Evolutionary conservation across 2,329 filamentous ascomycete genomes (phyloP), one percentile per base, ranked within the genome.

Genomic region (Xylaria arbuscula): DNA sequence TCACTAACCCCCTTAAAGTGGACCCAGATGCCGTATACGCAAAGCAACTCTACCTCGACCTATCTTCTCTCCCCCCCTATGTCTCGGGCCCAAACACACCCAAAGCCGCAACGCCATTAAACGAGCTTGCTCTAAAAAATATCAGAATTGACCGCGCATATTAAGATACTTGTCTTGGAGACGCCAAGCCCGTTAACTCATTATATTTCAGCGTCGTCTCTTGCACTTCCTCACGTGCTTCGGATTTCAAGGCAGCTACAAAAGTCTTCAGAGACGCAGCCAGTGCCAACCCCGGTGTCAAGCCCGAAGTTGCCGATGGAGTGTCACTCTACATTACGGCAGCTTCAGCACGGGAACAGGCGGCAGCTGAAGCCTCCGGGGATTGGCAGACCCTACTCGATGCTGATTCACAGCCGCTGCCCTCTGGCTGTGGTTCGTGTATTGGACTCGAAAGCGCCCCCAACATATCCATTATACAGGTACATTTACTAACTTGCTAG

Each of bases 311-410:
- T 66, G 90, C 93, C 0, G 83, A 88, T 0, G 89, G 91, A 22
- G 93, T 98, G 45, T 86, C 94, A 62, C 90, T 98, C 76, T 98
- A 98, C 80, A 92, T 98, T 69, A 92, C 94, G 0, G 94, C 95
- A 0, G 95, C 95, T 0, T 98, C 94, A 0, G 76, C 88, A 0
- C 84, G 87, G 0, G 94, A 98, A 78, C 94, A 98, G 9, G 19
- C 13, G 40, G 7, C n/a, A 17, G 40, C 40, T 7, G 38, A 40
- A 40, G 8, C 10, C 8, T 40, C 38, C 15, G 38, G 38, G 15
- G 38, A 40, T 13, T 40, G 38, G 38, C 38, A 13, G 3, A 13
- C 15, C 11, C 38, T 40, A 13, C 38, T 40, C 15, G 38, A 40
- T 13, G 38, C 38, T 13, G 38, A 13, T 40, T 40, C n/a, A n/a